Evolutionary conservation across 73 alveolate genomes (phyloP), one percentile per base, ranked within the genome.

Genomic region (Blepharisma japonicum): DNA sequence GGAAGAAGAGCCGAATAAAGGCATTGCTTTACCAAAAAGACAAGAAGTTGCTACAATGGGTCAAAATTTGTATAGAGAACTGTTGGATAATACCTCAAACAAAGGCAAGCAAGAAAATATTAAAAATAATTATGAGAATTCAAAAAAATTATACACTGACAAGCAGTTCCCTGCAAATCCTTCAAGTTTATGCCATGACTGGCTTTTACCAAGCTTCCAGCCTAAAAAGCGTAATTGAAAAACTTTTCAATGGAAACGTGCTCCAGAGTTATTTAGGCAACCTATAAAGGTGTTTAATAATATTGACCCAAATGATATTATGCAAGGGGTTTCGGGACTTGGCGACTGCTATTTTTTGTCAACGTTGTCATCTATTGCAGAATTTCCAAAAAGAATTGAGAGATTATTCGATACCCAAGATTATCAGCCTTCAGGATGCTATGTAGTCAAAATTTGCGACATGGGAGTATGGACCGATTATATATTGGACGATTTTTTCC

Each of bases 401-500:
- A 79, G 80, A 4, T 66, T 86, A 7, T 90, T 87, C 77, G 85
- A 78, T 38, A 83, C 87, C 68, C 88, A 84, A 68, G 96, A 94
- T 21, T 66, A 70, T 66, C 89, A 92, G 66, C 79, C 81, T 23
- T 92, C 89, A 38, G 98, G 97, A 27, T 70, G 83, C 51, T 97
- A 97, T 84, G 94, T 96, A 27, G 97, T 94, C 49, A 88, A 79
- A 68, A 68, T 90, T 45, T 89, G 77, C 77, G 74, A 93, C 32
- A 83, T 85, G 71, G 99, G 99, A 3, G 82, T 77, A 14, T 87
- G 92, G 93, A 77, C 78, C 32, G 82, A 83, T 0, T 84, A 93
- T n/a, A 83, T 86, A 25, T 79, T 97, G 7, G 99, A 97, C 83
- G 99, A 97, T 81, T 78, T 27, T 61, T 82, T 97, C 68, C 99